Evolutionary conservation across 1,284 basidiomycete genomes (phyloP).

Genomic region (Trichosporon asahii): DNA sequence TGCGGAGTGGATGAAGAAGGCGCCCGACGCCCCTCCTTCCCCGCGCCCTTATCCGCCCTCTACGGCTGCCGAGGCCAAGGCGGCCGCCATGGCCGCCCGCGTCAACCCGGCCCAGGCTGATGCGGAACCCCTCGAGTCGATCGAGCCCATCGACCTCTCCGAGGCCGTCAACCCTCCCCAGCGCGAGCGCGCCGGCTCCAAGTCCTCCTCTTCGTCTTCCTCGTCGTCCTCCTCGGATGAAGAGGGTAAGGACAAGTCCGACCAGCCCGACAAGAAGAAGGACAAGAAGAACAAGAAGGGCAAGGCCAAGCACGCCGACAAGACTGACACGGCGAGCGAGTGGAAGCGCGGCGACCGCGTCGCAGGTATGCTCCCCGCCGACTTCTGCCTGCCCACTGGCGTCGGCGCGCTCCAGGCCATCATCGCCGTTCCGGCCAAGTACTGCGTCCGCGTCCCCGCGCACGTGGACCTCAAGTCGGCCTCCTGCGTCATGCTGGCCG

Average conservation of each 20-base stretch:
- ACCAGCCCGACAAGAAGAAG: not conserved
- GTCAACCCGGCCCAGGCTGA: not conserved
- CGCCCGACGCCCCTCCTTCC: not conserved
- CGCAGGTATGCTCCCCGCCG: constrained; percentile 14
- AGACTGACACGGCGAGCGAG: not conserved
- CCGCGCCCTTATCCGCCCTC: not conserved
- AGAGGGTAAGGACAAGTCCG: not conserved
- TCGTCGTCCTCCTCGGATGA: not conserved
- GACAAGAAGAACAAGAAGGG: not conserved
- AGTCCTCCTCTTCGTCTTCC: not conserved
- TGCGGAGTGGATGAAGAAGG: not conserved
- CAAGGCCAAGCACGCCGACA: not conserved
- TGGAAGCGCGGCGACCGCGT: constrained; percentile 16
- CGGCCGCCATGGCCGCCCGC: not conserved
- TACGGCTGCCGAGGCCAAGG: not conserved
- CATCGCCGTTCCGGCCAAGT: constrained; percentile 12
- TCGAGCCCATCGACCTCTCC: not conserved
- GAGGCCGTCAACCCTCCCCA: too few species aligned
- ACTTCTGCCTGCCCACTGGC: constrained; percentile 4
- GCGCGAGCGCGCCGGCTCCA: not conserved
- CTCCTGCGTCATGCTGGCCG: constrained; percentile 4
- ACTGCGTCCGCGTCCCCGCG: constrained; percentile 11
- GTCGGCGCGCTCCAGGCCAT: constrained; percentile 17
- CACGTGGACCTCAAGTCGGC: not conserved
- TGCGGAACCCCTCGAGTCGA: too few species aligned